Evolutionary conservation across 225 moss, liverwort and hornwort species (phyloP), one percentile per base, ranked within the genome.

Genomic region (Bryum argenteum): DNA sequence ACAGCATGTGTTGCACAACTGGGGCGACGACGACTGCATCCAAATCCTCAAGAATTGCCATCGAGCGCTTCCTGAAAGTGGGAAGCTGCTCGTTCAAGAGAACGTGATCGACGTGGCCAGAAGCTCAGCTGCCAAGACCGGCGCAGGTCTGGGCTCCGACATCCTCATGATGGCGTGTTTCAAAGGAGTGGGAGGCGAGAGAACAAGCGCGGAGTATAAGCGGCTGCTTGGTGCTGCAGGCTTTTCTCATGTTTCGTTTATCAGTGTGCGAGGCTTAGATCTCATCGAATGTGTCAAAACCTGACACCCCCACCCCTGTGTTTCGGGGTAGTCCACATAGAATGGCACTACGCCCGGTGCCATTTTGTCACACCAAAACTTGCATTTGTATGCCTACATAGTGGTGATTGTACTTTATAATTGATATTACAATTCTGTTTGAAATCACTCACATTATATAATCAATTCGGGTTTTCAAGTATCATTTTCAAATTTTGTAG

Each of bases 81-180:
- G 76, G 6, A 77, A 63, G 44, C 15, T 77, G 8, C 20, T 77
- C 18, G 60, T 77, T 24, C 65, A 17, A 17, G 65, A 65, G 12
- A 15, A 50, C 50, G 65, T 65, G 48, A 50, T 65, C 8, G 47
- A 65, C 17, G 23, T 5, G 6, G 23, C 26, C 5, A 24, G n/a
- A 57, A 57, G 1, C 57, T 14, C 57, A 2, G 57, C 22, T 56
- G 10, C 56, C 12, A 56, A 56, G 12, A 56, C 56, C 11, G 56
- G 24, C 3, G 56, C 56, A 56, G 56, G 23, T 11, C 13, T 56
- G 19, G 24, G 24, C 24, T 24, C 24, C 3, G 56, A 56, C 56
- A 14, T 56, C 56, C 5, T 56, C 0, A 21, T 44, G 65, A 3
- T 65, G 65, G 22, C 47, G 2, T 15, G 45, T 13, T 45, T 0